Evolutionary conservation across 2,329 filamentous ascomycete species (phyloP).

Genomic region (Monilinia fructicola): DNA sequence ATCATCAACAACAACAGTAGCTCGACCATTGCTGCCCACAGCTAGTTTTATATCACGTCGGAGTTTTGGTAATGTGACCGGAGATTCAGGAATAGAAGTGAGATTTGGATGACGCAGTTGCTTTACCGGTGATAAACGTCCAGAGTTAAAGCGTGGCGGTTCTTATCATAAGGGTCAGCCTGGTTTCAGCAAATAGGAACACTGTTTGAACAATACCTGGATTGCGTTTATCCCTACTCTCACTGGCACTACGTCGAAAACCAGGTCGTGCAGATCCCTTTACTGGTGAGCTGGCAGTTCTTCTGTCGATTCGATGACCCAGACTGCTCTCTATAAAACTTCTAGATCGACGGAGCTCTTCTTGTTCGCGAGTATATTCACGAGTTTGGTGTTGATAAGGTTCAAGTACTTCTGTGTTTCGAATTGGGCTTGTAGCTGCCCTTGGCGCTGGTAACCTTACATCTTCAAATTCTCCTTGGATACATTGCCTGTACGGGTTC

Average conservation of each 20-base stretch:
- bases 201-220: constrained; percentile 29
- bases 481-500: constrained; percentile 35
- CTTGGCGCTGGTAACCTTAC: constrained; percentile 33
- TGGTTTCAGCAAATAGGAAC: background rate
- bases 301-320: constrained; percentile 32
- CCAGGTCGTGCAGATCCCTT: constrained; percentile 36
- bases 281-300: constrained; percentile 38
- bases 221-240: constrained; percentile 33
- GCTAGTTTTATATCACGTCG: constrained; percentile 61
- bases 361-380: constrained; percentile 38
- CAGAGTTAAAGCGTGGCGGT: constrained; percentile 31
- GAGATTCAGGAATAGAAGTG: constrained; percentile 58
- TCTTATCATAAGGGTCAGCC: constrained; percentile 30
- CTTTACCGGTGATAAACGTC: constrained; percentile 52
- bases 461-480: constrained; percentile 33
- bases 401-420: constrained; percentile 30
- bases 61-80: constrained; percentile 40
- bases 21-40: constrained; percentile 60
- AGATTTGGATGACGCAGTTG: constrained; percentile 50
- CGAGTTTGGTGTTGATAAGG: constrained; percentile 41
- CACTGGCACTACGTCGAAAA: constrained; percentile 38
- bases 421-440: constrained; percentile 35
- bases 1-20: constrained; percentile 37
- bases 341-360: constrained; percentile 37
- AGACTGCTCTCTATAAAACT: constrained; percentile 32